Conservation (phyloP, 202 grass and related monocot species). For the Dendrocalamus latiflorus region DNA sequence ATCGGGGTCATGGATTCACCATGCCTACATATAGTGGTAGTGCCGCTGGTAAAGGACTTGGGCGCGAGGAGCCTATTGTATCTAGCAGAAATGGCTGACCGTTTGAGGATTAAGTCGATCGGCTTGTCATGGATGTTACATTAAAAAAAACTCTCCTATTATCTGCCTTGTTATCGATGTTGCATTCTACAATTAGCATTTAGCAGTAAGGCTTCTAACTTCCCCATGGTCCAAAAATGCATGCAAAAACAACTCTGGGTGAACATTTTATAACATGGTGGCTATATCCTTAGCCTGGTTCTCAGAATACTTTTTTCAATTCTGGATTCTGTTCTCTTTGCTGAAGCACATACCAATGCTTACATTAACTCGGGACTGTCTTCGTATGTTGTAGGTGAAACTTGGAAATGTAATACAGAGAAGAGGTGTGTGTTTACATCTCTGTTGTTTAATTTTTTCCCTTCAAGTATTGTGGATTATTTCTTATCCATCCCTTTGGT, state of each 20-base stretch:
- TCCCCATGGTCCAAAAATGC: not conserved
- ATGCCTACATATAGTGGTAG: not conserved
- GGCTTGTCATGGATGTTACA: not conserved
- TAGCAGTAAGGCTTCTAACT: not conserved
- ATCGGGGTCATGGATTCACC: not conserved
- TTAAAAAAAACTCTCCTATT: not conserved
- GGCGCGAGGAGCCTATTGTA: not conserved
- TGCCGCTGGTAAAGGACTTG: not conserved
- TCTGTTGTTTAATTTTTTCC: conserved; percentile 33
- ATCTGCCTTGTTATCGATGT: not conserved
- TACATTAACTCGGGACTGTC: conserved; percentile 13
- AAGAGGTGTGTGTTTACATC: conserved; percentile 65
- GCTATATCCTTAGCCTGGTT: not conserved
- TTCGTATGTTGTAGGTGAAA: conserved; percentile 66
- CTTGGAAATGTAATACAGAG: conserved; percentile 95
- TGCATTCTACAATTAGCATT: not conserved
- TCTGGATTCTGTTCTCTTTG: not conserved
- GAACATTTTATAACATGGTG: not conserved
- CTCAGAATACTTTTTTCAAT: not conserved
- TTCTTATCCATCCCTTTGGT: conserved; percentile 29
- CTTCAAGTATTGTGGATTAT: conserved; percentile 11
- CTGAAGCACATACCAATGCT: not conserved
- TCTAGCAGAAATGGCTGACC: not conserved
- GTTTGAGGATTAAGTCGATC: not conserved
- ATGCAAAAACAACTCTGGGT: not conserved